Evolutionary conservation across 176 grass and related monocot species (phyloP).

Genomic region (Oryza nivara): DNA sequence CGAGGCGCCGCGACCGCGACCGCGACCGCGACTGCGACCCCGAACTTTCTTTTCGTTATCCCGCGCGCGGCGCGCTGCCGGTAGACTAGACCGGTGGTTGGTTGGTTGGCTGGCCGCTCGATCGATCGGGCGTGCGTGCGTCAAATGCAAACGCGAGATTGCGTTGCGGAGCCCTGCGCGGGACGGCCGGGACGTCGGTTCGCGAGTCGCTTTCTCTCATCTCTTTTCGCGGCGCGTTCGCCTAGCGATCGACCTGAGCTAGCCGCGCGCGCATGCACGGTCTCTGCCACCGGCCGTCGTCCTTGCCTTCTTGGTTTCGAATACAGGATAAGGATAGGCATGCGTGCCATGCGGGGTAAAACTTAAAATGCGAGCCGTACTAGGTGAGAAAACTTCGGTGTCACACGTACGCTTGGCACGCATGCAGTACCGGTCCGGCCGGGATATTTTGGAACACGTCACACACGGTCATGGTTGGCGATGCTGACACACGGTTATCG

Average conservation of each 20-base stretch:
- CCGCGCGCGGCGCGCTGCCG: no score
- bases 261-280: not conserved
- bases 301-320: no score
- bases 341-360: no score
- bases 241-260: not conserved
- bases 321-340: no score
- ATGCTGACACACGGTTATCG: not conserved
- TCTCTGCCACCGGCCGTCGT: no score
- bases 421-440: no score
- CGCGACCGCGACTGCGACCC: no score
- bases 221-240: not conserved
- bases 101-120: not conserved
- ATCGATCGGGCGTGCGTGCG: not conserved
- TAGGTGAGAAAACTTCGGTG: not conserved
- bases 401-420: not conserved
- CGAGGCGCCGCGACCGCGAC: not conserved
- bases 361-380: not conserved
- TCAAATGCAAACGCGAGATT: no score
- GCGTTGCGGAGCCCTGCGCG: not conserved
- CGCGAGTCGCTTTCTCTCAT: not conserved
- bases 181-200: not conserved
- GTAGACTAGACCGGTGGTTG: not conserved
- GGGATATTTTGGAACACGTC: not conserved
- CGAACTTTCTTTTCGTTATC: not conserved
- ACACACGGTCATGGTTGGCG: not conserved